phyloP scores from a whole-genome alignment of 352 stramenopile genomes.

The Globisporangium lucens region DNA sequence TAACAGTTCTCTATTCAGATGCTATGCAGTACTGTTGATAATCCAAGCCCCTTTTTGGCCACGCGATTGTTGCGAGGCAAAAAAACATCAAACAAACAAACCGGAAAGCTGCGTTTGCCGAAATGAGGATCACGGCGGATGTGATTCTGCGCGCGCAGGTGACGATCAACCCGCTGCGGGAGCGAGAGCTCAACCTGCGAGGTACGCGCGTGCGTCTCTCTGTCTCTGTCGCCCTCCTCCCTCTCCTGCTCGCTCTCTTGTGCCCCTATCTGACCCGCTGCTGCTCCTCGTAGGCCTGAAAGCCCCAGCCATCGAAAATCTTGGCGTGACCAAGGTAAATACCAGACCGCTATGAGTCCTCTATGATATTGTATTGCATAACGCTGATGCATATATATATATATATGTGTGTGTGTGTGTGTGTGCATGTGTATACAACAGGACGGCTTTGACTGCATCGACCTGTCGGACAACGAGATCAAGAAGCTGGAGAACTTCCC shows the following conservation, averaged over 20 bases:
- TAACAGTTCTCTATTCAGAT: background rate
- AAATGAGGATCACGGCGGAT: conserved; percentile 86
- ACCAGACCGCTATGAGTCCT: background rate
- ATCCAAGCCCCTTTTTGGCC: background rate
- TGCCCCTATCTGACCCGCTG: conserved; percentile 24
- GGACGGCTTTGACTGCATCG: conserved; percentile 93
- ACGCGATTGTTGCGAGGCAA: background rate
- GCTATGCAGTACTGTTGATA: background rate
- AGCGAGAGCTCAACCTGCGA: conserved; percentile 91
- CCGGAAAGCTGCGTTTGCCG: background rate
- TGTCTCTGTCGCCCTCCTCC: background rate
- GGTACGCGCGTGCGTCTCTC: conserved; percentile 35
- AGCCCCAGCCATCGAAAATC: conserved; percentile 91
- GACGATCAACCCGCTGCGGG: conserved; percentile 89
- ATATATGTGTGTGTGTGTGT: too few species aligned
- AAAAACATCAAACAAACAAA: conserved; percentile 1
- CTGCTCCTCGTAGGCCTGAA: conserved; percentile 65
- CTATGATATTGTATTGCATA: background rate
- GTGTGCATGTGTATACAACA: conserved; percentile 18
- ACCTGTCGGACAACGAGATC: conserved; percentile 94
- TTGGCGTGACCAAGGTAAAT: conserved; percentile 87
- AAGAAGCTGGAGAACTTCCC: conserved; percentile 95
- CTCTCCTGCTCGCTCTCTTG: background rate
- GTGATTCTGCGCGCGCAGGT: conserved; percentile 87
- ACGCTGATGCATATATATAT: background rate